Conservation (phyloP, 805 yeast genomes). For the Barnettozyma sucrosica region DNA sequence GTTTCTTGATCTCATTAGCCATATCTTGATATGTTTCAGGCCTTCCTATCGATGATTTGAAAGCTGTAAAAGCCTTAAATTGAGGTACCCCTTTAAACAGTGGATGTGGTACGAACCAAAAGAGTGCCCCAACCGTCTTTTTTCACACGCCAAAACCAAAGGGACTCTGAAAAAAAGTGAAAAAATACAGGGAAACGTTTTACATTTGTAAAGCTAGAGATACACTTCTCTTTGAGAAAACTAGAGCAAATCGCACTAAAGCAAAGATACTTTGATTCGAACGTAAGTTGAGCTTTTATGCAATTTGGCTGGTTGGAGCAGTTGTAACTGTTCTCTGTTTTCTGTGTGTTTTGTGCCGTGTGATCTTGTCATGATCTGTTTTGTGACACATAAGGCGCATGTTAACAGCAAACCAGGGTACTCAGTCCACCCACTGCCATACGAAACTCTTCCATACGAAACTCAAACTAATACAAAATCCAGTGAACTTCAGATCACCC, state of each 20-base stretch:
- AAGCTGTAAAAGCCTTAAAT: too few relatives aligned
- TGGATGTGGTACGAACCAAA: constrained; percentile 1
- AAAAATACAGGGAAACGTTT: constrained; percentile 1
- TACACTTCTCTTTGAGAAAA: not conserved
- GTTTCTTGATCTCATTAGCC: too few relatives aligned
- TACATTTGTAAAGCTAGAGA: not conserved
- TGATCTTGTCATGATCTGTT: not conserved
- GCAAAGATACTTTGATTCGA: constrained; percentile 11
- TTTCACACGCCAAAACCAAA: constrained; percentile 9
- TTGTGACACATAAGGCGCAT: not conserved
- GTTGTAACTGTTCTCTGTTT: not conserved
- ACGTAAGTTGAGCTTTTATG: constrained; percentile 12
- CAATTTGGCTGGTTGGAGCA: constrained; percentile 4
- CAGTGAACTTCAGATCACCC: not conserved
- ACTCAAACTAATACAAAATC: not conserved
- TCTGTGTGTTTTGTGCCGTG: not conserved
- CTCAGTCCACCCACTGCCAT: not conserved
- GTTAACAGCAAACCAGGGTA: not conserved
- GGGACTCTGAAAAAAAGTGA: constrained; percentile 12
- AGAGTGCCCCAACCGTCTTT: not conserved
- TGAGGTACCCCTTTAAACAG: not conserved
- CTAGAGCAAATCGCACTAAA: constrained; percentile 6
- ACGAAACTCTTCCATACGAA: too few relatives aligned
- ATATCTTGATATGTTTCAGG: too few relatives aligned
- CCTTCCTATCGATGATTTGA: too few relatives aligned